Base-by-base conservation (phyloP, 2,329 filamentous ascomycete genomes). In the Cercospora nicotianae region DNA sequence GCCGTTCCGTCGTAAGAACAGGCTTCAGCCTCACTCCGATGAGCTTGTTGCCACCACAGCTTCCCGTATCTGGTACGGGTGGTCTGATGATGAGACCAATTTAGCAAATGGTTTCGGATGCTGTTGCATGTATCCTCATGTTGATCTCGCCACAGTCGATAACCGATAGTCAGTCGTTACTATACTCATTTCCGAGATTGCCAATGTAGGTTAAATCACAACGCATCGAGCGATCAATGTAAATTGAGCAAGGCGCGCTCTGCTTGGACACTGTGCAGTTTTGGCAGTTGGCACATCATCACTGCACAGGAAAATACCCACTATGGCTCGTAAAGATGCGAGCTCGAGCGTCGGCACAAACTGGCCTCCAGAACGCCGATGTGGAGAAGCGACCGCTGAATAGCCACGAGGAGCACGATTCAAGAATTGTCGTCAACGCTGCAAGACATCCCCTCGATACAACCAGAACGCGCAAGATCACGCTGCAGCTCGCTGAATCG, bases 401-500 rank as follows among this genome's bases (percentile, higher is more conserved):
- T 8, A 42, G 23, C 59, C 48, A 45, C 59, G 59, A 61, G 33
- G 23, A 45, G 18, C 59, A 42, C 33, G 39, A 61, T 45, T 42
- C 59, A 48, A 28, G 59, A 61, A 16, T 18, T 12, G 18, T 30
- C 26, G 53, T 18, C 26, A 65, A 58, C n/a, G 20, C 65, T 64
- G 65, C 60, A 60, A 58, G 62, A 67, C 65, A 67, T 58, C 53
- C 48, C 63, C 30, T n/a, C 7, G n/a, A 42, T n/a, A 64, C 62
- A 58, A 36, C 62, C 62, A 57, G 20, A 26, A 42, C 62, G 51
- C 31, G 31, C 62, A 31, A 39, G 30, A 63, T 23, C 26, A 23
- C n/a, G 36, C 39, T 64, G 62, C 51, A 64, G 51, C 30, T 57
- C 18, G 48, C 61, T 58, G 65, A 67, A 58, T 67, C 65, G 60